phyloP scores from a whole-genome alignment of 352 stramenopile genomes.

The Phytopythium helicoides region DNA sequence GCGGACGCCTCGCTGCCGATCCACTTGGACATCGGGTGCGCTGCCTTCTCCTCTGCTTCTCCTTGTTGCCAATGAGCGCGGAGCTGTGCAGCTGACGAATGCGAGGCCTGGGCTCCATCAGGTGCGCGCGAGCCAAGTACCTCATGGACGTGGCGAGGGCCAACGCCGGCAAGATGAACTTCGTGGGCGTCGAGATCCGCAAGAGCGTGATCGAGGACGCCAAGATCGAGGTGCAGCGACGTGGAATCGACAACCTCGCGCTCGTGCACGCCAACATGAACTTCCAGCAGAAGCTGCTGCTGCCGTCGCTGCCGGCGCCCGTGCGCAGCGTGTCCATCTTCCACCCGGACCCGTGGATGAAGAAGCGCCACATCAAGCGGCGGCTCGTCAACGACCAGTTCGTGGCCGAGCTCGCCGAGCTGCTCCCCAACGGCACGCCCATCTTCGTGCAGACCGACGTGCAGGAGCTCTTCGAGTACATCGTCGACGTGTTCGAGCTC shows the following conservation, averaged over 20 bases:
- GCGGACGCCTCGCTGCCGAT: constrained; percentile 49
- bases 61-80: too few species aligned
- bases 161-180: constrained; percentile 43
- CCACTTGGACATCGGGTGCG: constrained; percentile 81
- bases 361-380: constrained; percentile 84
- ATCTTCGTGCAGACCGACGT: constrained; percentile 86
- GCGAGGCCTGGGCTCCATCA: not conserved
- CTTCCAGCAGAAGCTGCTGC: constrained; percentile 56
- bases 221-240: constrained; percentile 32
- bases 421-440: constrained; percentile 51
- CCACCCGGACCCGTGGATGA: constrained; percentile 88
- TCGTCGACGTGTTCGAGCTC: constrained; percentile 73
- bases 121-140: constrained; percentile 67
- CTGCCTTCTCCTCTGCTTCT: too few species aligned
- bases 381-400: constrained; percentile 73
- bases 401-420: constrained; percentile 50
- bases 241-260: constrained; percentile 57
- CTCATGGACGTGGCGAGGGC: constrained; percentile 59
- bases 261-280: constrained; percentile 88
- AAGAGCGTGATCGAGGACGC: constrained; percentile 72
- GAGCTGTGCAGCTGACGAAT: not conserved
- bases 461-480: constrained; percentile 79
- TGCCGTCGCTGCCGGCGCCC: constrained; percentile 51
- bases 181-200: constrained; percentile 85
- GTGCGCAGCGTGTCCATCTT: constrained; percentile 85